Evolutionary conservation across 1,284 basidiomycete genomes (phyloP), one percentile per base, ranked within the genome.

Genomic region (Malassezia vespertilionis): DNA sequence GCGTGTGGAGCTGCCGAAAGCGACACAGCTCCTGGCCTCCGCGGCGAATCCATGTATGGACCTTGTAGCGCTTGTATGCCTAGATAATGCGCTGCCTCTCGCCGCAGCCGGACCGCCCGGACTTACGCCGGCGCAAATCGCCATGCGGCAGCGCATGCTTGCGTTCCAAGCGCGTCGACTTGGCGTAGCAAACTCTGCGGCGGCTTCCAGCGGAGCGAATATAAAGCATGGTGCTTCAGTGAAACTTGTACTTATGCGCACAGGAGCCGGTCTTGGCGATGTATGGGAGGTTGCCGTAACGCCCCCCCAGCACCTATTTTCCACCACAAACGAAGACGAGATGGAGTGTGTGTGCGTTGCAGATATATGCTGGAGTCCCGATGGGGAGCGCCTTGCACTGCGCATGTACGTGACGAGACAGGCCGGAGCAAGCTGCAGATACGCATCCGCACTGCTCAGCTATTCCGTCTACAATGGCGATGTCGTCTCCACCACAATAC

Each of bases 71-170:
- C 33, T 51, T n/a, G 15, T 51, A 17, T 38, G 42, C 39, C 31
- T 26, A 9, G 48, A 50, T 20, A 37, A 30, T 5, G 48, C 37
- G 20, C 43, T 43, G 23, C 35, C 40, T 2, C 24, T 36, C 9
- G 27, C 48, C 1, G 21, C 38, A 15, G 39, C n/a, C 18, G 42
- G 35, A 7, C 48, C 48, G 24, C 48, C 48, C 11, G 44, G 44
- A 26, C 37, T 51, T 17, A 45, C 42, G 22, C 36, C 48, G 5
- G 48, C 48, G 22, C 48, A 51, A 30, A 22, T 45, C 4, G 48
- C 48, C 24, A 51, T 51, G 48, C 48, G 48, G 21, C 48, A 51
- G 30, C 37, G 43, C 10, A 40, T 51, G 42, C 41, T 51, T 4
- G 48, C 42, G 18, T 40, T 51, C 24, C 48, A 51, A 26, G 48